Conservation (phyloP, 306 rosid species). For the Rosa chinensis region DNA sequence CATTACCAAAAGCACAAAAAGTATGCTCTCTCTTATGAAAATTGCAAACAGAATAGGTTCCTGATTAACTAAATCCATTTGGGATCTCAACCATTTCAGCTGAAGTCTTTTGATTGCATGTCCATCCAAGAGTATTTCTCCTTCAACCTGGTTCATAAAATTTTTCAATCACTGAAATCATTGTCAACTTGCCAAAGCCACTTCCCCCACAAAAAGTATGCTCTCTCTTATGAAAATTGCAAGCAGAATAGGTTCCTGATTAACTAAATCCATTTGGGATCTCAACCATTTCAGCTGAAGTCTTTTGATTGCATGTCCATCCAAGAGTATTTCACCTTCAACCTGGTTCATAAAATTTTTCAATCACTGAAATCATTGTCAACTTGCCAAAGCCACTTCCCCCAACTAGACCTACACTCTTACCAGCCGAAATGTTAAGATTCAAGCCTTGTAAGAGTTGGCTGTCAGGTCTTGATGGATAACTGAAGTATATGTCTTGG, state of each 20-base stretch:
- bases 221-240: too few relatives aligned
- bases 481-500: conserved; percentile 54
- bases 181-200: too few relatives aligned
- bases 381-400: conserved; percentile 94
- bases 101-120: conserved; percentile 66
- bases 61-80: conserved; percentile 79
- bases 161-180: too few relatives aligned
- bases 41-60: conserved; percentile 95
- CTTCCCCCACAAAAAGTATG: too few relatives aligned
- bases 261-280: too few relatives aligned
- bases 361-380: conserved; percentile 70
- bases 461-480: conserved; percentile 74
- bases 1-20: conserved; percentile 36
- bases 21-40: conserved; percentile 69
- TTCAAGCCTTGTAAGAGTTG: conserved; percentile 61
- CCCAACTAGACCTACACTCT: conserved; percentile 75
- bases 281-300: too few relatives aligned
- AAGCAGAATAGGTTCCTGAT: too few relatives aligned
- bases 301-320: too few relatives aligned
- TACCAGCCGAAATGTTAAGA: conserved; percentile 74
- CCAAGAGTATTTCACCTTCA: too few relatives aligned
- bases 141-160: too few relatives aligned
- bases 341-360: conserved; percentile 89
- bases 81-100: conserved; percentile 87
- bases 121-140: conserved; percentile 79